These are phyloP conservation scores for Globomyces sp. DNA, from an alignment of 371 early-diverging fungal species.

Conservation along the genomic window DNA sequence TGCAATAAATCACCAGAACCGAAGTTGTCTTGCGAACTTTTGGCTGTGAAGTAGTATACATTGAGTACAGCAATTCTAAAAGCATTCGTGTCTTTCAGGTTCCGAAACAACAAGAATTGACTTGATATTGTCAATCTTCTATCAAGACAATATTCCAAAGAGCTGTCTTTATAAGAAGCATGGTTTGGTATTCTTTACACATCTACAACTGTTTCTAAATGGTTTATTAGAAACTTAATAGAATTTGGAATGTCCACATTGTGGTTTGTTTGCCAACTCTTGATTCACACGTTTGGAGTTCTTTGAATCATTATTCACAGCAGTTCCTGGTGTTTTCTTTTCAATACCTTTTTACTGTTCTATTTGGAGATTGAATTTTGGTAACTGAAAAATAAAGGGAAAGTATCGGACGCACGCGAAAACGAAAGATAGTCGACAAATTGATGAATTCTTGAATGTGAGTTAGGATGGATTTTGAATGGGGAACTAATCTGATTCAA, in stretches of 20 bases:
- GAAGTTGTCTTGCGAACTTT: slow-evolving; percentile 21
- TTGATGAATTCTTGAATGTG: no score
- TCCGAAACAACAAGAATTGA: slow-evolving; percentile 27
- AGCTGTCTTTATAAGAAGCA: slow-evolving; percentile 24
- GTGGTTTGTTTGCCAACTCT: slow-evolving; percentile 6
- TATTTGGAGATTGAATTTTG: no score
- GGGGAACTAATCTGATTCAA: no score
- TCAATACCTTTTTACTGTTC: no score
- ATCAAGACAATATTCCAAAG: slow-evolving; percentile 34
- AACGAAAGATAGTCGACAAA: no score
- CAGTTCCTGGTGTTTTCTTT: slow-evolving; percentile 1
- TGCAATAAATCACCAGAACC: slow-evolving; percentile 26
- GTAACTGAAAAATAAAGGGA: no score
- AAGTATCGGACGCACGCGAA: no score
- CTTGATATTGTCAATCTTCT: slow-evolving; percentile 32
- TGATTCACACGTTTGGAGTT: background rate
- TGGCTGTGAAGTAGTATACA: slow-evolving; percentile 30
- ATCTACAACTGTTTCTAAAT: slow-evolving; percentile 7
- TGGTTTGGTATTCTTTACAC: background rate
- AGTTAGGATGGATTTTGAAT: no score
- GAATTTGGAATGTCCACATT: background rate
- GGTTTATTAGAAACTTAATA: slow-evolving; percentile 7
- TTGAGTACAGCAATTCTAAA: slow-evolving; percentile 27
- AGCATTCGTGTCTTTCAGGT: slow-evolving; percentile 32
- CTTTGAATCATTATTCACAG: slow-evolving; percentile 4